These are phyloP conservation scores for Umbelopsis sp. DNA, from an alignment of 192 early-diverging fungal genomes.

Conservation along the genomic window DNA sequence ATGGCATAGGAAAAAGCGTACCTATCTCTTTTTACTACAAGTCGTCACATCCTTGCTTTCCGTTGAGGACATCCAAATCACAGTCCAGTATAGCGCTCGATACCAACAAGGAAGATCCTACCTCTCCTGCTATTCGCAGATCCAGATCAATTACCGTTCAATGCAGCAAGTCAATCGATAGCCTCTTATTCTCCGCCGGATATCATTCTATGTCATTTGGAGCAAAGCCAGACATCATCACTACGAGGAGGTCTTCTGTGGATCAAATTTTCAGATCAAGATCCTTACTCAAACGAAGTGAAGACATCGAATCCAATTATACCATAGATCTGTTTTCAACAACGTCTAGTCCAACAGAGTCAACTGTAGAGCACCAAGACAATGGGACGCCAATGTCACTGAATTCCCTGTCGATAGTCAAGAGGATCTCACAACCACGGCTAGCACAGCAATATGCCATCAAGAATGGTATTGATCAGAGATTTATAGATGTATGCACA, in stretches of 20 bases:
- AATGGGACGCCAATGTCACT: neutral
- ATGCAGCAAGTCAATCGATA: neutral
- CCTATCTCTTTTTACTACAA: slow-evolving; percentile 4
- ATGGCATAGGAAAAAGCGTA: neutral
- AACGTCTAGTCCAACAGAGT: neutral
- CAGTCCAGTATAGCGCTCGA: neutral
- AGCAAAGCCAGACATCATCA: neutral
- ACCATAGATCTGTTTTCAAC: slow-evolving; percentile 6
- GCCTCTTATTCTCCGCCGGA: neutral
- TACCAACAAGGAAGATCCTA: neutral
- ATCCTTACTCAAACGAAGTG: neutral
- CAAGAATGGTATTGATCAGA: slow-evolving; percentile 26
- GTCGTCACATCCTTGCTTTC: neutral
- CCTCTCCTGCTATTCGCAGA: neutral
- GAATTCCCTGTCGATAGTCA: neutral
- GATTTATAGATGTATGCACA: slow-evolving; percentile 34
- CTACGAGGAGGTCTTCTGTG: neutral
- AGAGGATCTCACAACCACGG: slow-evolving; percentile 6
- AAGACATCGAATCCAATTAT: neutral
- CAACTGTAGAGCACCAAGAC: neutral
- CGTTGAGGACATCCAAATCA: slow-evolving; percentile 5
- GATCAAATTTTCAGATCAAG: slow-evolving; percentile 7
- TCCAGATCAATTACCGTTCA: slow-evolving; percentile 2
- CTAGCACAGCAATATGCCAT: slow-evolving; percentile 26
- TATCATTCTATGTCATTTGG: slow-evolving; percentile 3